Evolutionary conservation across 352 stramenopile genomes (phyloP), one percentile per base, ranked within the genome.

Genomic region (Phytopythium mirpurense): DNA sequence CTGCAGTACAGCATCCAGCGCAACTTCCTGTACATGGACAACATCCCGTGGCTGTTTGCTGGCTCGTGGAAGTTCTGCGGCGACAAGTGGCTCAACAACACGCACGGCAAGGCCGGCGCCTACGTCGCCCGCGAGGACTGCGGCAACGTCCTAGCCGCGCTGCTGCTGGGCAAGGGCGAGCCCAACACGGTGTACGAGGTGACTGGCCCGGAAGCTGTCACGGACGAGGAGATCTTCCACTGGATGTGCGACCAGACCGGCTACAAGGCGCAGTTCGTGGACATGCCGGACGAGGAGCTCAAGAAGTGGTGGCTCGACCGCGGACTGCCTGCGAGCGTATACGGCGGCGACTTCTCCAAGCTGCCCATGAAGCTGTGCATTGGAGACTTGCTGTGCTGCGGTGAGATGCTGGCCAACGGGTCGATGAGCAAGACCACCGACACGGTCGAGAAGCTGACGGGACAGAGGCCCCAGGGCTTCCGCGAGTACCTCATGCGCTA

Each of bases 1-100:
- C 54, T 72, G 8, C 48, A 61, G 23, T 72, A 62, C 57, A 72
- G 65, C 45, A 72, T 74, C 50, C 65, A 74, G n/a, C 65, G 65
- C 35, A 68, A 74, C 45, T 74, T 36, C 24, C 24, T 74, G 42
- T 68, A 70, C 59, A 57, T 60, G 45, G 51, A 74, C 62, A 71
- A 74, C 56, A 71, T 54, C 9, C 65, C 65, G 0, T 50, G 5
- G 8, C 26, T 68, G 2, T 68, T 65, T 43, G 57, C 61, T 10
- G 62, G 52, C 40, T 68, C 65, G 27, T 73, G 62, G 65, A 60
- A 67, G 36, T 73, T 68, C 46, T 65, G 45, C 15, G 65, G 51
- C 10, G 32, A 74, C 45, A 57, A 58, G 44, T 74, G 65, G 59
- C 62, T 74, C 0, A 45, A 51, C 4, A 74, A 71, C 50, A 71